Evolutionary conservation across 805 yeast genomes (phyloP).

Genomic region (Saccharomycopsis sp.): DNA sequence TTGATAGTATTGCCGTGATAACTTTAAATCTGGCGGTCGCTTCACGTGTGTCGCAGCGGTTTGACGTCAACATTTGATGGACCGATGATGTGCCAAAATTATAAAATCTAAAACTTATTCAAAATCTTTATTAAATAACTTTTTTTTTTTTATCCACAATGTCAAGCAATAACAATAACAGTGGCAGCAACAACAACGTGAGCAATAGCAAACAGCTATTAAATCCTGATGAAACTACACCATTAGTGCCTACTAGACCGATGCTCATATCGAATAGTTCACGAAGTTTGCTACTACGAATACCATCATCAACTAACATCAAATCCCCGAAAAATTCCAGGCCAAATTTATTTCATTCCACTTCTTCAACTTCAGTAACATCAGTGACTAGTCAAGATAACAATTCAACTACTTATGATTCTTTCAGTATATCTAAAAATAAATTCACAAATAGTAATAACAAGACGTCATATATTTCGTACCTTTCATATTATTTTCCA

Average conservation of each 20-base stretch:
- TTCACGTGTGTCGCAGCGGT: too few relatives aligned
- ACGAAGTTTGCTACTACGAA: background rate
- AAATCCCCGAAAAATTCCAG: background rate
- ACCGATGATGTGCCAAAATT: too few relatives aligned
- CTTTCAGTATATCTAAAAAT: constrained; percentile 5
- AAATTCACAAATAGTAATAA: background rate
- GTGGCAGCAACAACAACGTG: background rate
- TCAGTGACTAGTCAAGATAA: constrained; percentile 1
- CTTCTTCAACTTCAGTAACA: constrained; percentile 15
- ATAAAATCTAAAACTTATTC: background rate
- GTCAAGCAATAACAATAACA: background rate
- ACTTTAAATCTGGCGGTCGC: background rate
- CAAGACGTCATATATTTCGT: background rate
- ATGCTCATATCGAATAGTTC: constrained; percentile 1
- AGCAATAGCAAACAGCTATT: background rate
- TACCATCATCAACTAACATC: constrained; percentile 2
- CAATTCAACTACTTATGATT: background rate
- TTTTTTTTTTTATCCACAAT: background rate
- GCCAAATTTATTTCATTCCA: constrained; percentile 16
- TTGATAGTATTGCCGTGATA: background rate
- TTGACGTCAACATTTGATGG: too few relatives aligned
- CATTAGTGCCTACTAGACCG: background rate
- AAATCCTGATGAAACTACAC: constrained; percentile 3
- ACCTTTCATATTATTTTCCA: constrained; percentile 53
- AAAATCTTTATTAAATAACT: background rate